Evolutionary conservation across 345 rosid genomes (phyloP), one percentile per base, ranked within the genome.

Genomic region (Carallia brachiata): DNA sequence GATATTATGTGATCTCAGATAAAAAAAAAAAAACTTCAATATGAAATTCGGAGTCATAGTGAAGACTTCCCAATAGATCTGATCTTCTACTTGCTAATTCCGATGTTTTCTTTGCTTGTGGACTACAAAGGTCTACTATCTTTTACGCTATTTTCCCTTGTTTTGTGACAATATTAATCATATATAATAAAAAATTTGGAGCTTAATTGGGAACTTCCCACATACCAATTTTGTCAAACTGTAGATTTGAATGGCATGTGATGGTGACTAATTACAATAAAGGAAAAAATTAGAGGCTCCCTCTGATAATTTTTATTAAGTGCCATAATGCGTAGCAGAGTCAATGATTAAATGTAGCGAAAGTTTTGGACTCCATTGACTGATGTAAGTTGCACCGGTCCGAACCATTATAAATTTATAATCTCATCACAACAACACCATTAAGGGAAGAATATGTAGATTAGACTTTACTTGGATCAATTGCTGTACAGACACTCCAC

Each of bases 81-180:
- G 6, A n/a, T 65, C 27, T 58, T 57, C 52, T 48, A 34, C 54
- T 13, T 56, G 32, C 4, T 27, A 9, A 23, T 3, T 3, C 16
- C 15, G 1, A 10, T 44, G 16, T 3, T 44, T 44, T 44, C 16
- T 44, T 44, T 44, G 50, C 15, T 30, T 40, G 28, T 23, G 60
- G 60, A 56, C 60, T 30, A 5, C 60, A 7, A 8, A 56, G 32
- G 16, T 56, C 2, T 8, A 27, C 60, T 7, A 56, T 5, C 31
- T 23, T 62, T 67, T 66, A 48, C 70, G 65, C 69, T 48, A 48
- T 71, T 73, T 27, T 37, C 70, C 70, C 73, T 68, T 40, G 68
- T 61, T 36, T 37, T 4, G 16, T 0, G 50, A 44, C 50, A 10
- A 12, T 13, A 44, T 44, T 44, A 40, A 58, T 6, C 5, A 39